Evolutionary conservation across 192 early-diverging fungal genomes (phyloP), one percentile per base, ranked within the genome.

Genomic region (Dimargaris cristalligena): DNA sequence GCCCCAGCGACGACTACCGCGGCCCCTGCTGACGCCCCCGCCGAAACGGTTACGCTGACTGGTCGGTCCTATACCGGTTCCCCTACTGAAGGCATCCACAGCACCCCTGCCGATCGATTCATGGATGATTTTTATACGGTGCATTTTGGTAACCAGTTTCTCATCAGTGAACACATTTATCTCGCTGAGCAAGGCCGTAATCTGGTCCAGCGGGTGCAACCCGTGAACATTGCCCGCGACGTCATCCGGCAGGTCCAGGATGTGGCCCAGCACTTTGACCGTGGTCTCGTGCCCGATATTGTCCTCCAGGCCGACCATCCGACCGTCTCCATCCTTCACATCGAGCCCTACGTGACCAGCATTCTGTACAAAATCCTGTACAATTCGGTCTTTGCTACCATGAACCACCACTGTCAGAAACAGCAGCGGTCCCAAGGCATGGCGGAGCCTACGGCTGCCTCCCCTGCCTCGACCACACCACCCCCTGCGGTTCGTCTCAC

Each of bases 41-140:
- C 31, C 22, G 50, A 49, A 4, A 58, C 65, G 13, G n/a, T n/a
- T n/a, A 71, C 60, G 62, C 65, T 56, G 44, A 72, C 63, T 68
- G 74, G 65, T 55, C 67, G 68, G 0, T 69, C 69, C 48, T 74
- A 71, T 45, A 61, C 66, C 46, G 67, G 69, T 35, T 71, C 73
- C 63, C 63, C 68, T 29, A 65, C 71, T 10, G 66, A 68, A 54
- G 68, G 66, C 23, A 67, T 69, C 59, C 66, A 68, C 0, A 74
- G 74, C 59, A 71, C 64, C 58, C 75, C 67, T 52, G 74, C 74
- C 6, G 71, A 78, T 32, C 62, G 67, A 3, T 77, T 80, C 66
- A 78, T 76, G 44, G 74, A 82, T 65, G 68, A 74, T 58, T 74
- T 82, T 62, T 80, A 80, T 62, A 71, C 76, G 34, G 74, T 79